These are phyloP conservation scores for Coemansia sp. DNA, from an alignment of 192 early-diverging fungal genomes.

Conservation along the genomic window DNA sequence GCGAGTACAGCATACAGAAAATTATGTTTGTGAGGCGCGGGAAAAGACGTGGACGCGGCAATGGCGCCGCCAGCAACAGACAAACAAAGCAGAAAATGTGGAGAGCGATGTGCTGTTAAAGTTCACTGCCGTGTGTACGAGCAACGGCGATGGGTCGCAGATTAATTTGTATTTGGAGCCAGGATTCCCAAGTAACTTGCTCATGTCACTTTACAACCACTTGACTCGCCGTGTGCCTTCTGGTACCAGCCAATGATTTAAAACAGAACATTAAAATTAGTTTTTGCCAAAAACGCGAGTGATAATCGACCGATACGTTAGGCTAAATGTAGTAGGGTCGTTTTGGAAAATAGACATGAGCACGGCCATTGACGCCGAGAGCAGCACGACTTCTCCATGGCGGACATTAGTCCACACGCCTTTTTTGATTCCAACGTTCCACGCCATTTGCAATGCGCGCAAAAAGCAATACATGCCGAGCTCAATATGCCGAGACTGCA, in stretches of 20 bases:
- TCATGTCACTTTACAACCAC: slow-evolving; percentile 42
- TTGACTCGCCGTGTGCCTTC: slow-evolving; percentile 4
- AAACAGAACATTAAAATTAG: slow-evolving; percentile 28
- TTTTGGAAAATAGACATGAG: slow-evolving; percentile 84
- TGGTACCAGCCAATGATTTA: background rate
- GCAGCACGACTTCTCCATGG: slow-evolving; percentile 71
- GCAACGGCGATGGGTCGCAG: background rate
- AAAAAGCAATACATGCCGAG: slow-evolving; percentile 83
- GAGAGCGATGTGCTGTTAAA: slow-evolving; percentile 4
- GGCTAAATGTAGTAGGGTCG: slow-evolving; percentile 68
- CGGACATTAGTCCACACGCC: slow-evolving; percentile 63
- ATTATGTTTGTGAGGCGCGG: slow-evolving; percentile 8
- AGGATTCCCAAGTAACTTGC: slow-evolving; percentile 11
- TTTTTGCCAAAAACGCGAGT: slow-evolving; percentile 78
- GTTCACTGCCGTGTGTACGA: slow-evolving; percentile 32
- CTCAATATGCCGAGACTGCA: slow-evolving; percentile 67
- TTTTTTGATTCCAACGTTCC: slow-evolving; percentile 62
- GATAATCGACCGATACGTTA: slow-evolving; percentile 77
- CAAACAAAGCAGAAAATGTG: background rate
- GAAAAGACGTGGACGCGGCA: slow-evolving; percentile 36
- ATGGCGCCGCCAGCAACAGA: slow-evolving; percentile 20
- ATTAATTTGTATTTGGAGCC: slow-evolving; percentile 16
- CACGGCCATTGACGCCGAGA: slow-evolving; percentile 70
- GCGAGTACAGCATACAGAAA: too few relatives aligned
- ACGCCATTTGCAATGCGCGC: slow-evolving; percentile 71